A percentile compares a stretch with the other conserved stretches of the same genome.
Evolutionary conservation across 768 basidiomycete genomes (phyloP).

Genomic region (Trametes cinnabarina): DNA sequence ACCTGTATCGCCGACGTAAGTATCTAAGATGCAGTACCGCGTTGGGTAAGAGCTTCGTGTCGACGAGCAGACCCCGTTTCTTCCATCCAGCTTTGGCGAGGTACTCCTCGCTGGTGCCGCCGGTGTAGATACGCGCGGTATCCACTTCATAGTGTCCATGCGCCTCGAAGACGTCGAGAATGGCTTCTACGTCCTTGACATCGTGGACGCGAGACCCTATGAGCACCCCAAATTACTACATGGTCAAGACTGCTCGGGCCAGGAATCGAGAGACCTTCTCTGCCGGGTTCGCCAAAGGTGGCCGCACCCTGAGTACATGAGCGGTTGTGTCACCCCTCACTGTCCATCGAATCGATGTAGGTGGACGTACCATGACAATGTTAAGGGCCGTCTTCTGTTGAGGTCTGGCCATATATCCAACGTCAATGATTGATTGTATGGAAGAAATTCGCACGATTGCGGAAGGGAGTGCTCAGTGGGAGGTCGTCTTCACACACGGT

Average conservation of each 20-base stretch:
- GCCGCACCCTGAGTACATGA: constrained; percentile 43
- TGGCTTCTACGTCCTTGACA: constrained; percentile 46
- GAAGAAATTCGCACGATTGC: no score
- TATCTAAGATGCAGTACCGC: constrained; percentile 19
- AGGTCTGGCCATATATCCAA: constrained; percentile 6
- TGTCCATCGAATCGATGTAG: background rate
- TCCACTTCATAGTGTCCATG: constrained; percentile 57
- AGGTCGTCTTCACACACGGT: no score
- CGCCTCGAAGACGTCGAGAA: constrained; percentile 51
- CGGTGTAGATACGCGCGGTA: constrained; percentile 26
- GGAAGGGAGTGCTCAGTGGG: no score
- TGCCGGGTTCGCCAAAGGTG: constrained; percentile 51
- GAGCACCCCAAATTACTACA: constrained; percentile 11
- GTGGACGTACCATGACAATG: constrained; percentile 45
- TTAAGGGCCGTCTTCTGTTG: constrained; percentile 44
- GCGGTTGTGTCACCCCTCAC: background rate
- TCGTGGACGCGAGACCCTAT: constrained; percentile 48
- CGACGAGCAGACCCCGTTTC: constrained; percentile 49
- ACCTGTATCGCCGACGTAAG: background rate
- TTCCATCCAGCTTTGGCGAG: constrained; percentile 53
- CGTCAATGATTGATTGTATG: background rate
- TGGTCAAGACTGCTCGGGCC: no score
- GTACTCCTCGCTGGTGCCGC: constrained; percentile 35
- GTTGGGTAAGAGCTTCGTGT: constrained; percentile 57
- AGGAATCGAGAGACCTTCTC: constrained; percentile 32